These are phyloP conservation scores for Millerago galiae DNA, from an alignment of 805 yeast genomes.

Conservation along the genomic window DNA sequence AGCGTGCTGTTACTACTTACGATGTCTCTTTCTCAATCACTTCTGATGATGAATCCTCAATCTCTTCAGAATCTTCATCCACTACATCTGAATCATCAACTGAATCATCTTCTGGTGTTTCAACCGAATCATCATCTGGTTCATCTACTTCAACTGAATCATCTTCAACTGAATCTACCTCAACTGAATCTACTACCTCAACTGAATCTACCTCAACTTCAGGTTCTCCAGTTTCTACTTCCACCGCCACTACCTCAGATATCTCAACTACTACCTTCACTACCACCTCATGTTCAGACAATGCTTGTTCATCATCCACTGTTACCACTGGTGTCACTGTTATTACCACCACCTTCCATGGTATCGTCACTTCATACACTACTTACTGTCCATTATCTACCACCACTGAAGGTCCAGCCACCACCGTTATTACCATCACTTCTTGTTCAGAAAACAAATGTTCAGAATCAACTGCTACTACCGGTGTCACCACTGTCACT, in stretches of 20 bases:
- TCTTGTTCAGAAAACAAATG: no score
- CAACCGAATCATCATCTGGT: not conserved
- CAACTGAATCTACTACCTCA: not conserved
- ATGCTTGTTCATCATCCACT: no score
- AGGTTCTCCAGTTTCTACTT: not conserved
- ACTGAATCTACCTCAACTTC: not conserved
- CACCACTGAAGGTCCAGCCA: not conserved
- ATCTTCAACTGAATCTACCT: not conserved
- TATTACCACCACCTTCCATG: slow-evolving; percentile 25
- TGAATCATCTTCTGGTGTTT: not conserved
- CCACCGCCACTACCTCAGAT: not conserved
- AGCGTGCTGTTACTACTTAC: slow-evolving; percentile 12
- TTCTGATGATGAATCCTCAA: slow-evolving; percentile 1
- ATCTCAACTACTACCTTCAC: no score
- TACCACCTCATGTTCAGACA: no score
- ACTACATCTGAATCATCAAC: not conserved
- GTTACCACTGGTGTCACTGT: slow-evolving; percentile 21
- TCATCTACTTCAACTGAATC: not conserved
- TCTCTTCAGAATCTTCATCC: not conserved
- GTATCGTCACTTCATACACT: slow-evolving; percentile 30
- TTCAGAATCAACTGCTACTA: not conserved
- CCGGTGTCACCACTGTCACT: not conserved
- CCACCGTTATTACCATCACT: not conserved
- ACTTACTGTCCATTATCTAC: slow-evolving; percentile 28
- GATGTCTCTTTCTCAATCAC: slow-evolving; percentile 6